phyloP scores from a whole-genome alignment of 2,329 filamentous ascomycete species.

The Aspergillus sp. region DNA sequence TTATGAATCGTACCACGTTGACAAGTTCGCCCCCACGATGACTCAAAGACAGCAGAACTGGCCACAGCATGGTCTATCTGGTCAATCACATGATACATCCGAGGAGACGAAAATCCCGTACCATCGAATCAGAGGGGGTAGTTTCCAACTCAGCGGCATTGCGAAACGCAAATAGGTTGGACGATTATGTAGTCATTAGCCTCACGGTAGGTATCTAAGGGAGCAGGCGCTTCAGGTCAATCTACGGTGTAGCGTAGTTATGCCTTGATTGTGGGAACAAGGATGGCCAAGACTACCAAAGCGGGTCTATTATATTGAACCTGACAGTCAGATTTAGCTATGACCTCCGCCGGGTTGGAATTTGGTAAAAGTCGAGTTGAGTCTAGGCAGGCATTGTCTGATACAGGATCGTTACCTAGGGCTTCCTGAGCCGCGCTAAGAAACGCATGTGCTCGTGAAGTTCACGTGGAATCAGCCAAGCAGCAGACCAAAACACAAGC shows the following conservation, averaged over 20 bases:
- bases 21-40: background rate
- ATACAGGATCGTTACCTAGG: conserved; percentile 3
- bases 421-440: background rate
- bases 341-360: background rate
- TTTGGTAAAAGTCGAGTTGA: background rate
- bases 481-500: background rate
- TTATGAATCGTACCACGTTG: background rate
- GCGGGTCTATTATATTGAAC: background rate
- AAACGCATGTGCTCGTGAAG: background rate
- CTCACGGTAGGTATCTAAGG: too few species aligned
- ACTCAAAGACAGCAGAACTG: background rate
- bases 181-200: background rate
- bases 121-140: background rate
- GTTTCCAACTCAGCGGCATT: background rate
- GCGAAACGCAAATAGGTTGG: background rate
- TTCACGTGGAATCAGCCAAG: background rate
- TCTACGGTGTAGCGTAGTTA: background rate
- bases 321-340: background rate
- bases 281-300: background rate
- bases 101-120: background rate
- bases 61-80: background rate
- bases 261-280: background rate
- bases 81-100: background rate
- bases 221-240: background rate
- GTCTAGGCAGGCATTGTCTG: conserved; percentile 4